A percentile compares a stretch with the other conserved stretches of the same genome.
phyloP scores from a whole-genome alignment of 2,329 filamentous ascomycete species.

The Ceratocystis ficicola region DNA sequence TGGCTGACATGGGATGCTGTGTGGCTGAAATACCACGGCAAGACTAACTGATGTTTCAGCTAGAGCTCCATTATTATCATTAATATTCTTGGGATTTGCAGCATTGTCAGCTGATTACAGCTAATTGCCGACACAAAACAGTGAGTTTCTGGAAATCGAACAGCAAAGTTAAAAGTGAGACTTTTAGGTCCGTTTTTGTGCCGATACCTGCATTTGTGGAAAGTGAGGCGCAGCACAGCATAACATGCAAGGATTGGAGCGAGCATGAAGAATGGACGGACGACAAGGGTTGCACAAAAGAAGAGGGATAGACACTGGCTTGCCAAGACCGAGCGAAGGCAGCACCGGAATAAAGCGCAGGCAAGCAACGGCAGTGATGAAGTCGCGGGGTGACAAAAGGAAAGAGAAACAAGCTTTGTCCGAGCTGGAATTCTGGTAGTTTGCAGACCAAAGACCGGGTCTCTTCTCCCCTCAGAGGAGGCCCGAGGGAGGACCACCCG shows the following conservation, averaged over 20 bases:
- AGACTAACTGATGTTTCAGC: background rate
- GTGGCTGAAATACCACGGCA: background rate
- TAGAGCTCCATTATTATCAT: background rate
- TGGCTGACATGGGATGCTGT: background rate
- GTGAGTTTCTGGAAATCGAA: too few species aligned
- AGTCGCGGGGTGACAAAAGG: background rate
- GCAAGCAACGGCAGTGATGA: too few species aligned
- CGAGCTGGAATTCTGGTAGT: too few species aligned
- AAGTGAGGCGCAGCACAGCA: slow-evolving; percentile 8
- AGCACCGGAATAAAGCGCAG: too few species aligned
- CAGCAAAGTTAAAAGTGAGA: too few species aligned
- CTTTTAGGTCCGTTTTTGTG: background rate
- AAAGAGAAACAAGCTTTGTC: background rate
- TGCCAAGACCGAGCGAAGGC: too few species aligned
- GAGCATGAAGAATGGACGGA: background rate
- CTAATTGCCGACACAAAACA: background rate
- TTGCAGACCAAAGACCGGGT: background rate
- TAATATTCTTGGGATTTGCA: background rate
- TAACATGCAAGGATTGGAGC: background rate
- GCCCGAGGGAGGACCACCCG: background rate
- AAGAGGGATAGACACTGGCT: too few species aligned
- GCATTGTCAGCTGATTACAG: background rate
- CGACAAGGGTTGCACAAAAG: slow-evolving; percentile 1
- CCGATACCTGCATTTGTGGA: background rate
- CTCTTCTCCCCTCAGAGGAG: background rate